Conservation (phyloP, 2,329 filamentous ascomycete species). For the Metarhizium brunneum region DNA sequence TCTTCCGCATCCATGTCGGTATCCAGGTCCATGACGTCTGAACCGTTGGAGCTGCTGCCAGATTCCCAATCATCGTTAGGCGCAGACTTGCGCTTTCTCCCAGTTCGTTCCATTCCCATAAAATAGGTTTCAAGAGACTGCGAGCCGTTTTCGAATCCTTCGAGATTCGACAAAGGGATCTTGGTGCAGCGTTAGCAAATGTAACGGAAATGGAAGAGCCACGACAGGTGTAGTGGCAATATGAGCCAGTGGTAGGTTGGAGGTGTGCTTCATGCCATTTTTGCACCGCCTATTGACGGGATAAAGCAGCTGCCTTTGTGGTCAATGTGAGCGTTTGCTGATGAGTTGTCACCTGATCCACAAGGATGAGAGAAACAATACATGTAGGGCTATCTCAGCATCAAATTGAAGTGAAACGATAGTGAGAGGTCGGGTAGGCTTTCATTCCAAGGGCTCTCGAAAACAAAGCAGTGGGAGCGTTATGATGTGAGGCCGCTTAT, state of each 20-base stretch:
- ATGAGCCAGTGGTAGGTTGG: background rate
- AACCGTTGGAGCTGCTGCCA: constrained; percentile 12
- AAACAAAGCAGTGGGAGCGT: background rate
- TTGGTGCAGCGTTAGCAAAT: constrained; percentile 14
- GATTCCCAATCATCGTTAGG: constrained; percentile 20
- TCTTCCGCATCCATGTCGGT: constrained; percentile 14
- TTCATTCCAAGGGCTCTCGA: background rate
- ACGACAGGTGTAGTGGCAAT: background rate
- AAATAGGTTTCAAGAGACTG: constrained; percentile 15
- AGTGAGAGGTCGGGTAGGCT: background rate
- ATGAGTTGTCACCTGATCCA: background rate
- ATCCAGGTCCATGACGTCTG: constrained; percentile 17
- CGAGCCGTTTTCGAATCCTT: constrained; percentile 22
- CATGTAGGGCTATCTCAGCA: background rate
- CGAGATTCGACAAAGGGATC: constrained; percentile 21
- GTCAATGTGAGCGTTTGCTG: background rate
- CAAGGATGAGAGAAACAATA: background rate
- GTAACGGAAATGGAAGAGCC: background rate
- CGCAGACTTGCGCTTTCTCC: constrained; percentile 22
- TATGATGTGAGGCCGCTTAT: background rate
- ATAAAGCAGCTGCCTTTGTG: too few species aligned
- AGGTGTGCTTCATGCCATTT: background rate
- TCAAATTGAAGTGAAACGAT: background rate
- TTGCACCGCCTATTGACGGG: too few species aligned
- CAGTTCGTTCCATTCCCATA: constrained; percentile 8